Evolutionary conservation across 805 yeast genomes (phyloP), one percentile per base, ranked within the genome.

Genomic region (Myxozyma neglecta): DNA sequence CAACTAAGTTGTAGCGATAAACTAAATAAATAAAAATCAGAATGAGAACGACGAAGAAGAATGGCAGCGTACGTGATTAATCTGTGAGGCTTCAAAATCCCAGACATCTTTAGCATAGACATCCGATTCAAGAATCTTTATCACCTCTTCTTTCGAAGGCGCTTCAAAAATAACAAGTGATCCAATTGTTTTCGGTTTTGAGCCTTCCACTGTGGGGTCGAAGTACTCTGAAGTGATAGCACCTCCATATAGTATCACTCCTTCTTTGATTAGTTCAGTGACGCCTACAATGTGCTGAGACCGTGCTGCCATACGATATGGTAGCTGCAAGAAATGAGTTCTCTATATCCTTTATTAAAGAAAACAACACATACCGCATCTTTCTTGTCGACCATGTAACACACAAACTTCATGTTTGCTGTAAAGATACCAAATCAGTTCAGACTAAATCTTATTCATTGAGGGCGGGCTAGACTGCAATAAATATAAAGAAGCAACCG

Each of bases 61-160:
- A 32, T 6, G n/a, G 14, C 18, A 36, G 48, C 59, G 20, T 48
- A 56, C 59, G 43, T 56, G 36, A 51, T 50, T 57, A 39, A 58
- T 54, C 48, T 40, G 40, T 14, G 59, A 53, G 14, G 45, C 47
- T 36, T 58, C 59, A n/a, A 40, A 32, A 36, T 58, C 61, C 61
- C 61, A 58, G 42, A 53, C 61, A 1, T 50, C 52, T 10, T 35
- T 16, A 43, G 49, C 56, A 40, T 58, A 53, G n/a, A 35, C 63
- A 29, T 58, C 61, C 9, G 46, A 11, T 42, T 53, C 16, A 18
- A 58, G 32, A 20, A 58, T 47, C 35, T 53, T 53, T 18, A 44
- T 14, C 20, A 58, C 61, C 16, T 39, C 18, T 16, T 58, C 61
- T 60, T 53, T 53, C 29, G 61, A 58, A 32, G 57, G 61, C 24